Conservation (phyloP, 1,139 yeast genomes). For the Protomyces pachydermus region DNA sequence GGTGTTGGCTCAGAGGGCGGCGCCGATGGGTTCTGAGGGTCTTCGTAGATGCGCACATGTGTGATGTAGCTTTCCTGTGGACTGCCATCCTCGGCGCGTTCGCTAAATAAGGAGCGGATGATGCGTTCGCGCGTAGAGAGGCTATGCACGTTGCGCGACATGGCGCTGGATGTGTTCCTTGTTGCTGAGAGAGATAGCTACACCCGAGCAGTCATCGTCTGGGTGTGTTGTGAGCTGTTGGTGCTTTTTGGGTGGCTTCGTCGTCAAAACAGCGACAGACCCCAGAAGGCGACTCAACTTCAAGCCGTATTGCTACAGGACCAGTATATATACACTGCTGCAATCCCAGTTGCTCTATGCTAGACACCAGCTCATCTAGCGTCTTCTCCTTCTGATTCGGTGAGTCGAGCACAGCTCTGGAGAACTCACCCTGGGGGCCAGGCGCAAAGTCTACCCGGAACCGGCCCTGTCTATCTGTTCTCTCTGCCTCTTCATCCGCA, state of each 20-base stretch:
- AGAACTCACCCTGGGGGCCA: slow-evolving; percentile 69
- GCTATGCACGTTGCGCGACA: not conserved
- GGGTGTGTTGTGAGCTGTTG: no score
- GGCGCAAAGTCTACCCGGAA: slow-evolving; percentile 83
- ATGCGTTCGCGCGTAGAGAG: slow-evolving; percentile 17
- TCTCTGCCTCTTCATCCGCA: slow-evolving; percentile 41
- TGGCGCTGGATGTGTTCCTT: not conserved
- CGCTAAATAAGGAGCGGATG: slow-evolving; percentile 18
- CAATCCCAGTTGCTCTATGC: slow-evolving; percentile 37
- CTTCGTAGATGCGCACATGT: slow-evolving; percentile 21
- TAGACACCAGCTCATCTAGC: slow-evolving; percentile 44
- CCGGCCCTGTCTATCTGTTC: slow-evolving; percentile 49
- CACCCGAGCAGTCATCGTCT: no score
- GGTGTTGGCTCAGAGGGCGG: slow-evolving; percentile 16
- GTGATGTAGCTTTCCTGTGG: slow-evolving; percentile 19
- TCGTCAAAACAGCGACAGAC: no score
- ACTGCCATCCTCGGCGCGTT: slow-evolving; percentile 17
- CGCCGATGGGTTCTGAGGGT: slow-evolving; percentile 16
- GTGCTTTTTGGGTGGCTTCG: no score
- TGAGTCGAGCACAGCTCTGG: slow-evolving; percentile 77
- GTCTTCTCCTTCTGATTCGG: slow-evolving; percentile 48
- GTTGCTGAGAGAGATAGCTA: no score
- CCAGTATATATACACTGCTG: not conserved
- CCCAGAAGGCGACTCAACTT: no score
- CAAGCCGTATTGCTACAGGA: no score